phyloP scores from a whole-genome alignment of 2,329 filamentous ascomycete species.

The Aspergillus texensis region DNA sequence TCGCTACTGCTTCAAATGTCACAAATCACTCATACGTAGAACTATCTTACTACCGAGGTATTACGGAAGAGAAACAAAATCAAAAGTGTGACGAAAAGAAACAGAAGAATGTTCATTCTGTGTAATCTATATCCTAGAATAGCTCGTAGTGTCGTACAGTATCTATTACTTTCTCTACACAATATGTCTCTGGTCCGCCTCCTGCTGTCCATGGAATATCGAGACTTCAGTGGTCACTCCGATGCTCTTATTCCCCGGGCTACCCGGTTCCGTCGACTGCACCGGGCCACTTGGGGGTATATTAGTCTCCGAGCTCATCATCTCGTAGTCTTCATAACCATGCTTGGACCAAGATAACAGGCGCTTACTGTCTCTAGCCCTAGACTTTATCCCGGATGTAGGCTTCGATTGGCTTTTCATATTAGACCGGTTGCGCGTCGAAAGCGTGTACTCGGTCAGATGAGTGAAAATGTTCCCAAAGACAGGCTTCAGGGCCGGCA shows the following conservation, averaged over 20 bases:
- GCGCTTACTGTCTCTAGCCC: conserved; percentile 24
- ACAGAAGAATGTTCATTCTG: background rate
- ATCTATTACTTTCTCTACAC: background rate
- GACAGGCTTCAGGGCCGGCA: conserved; percentile 55
- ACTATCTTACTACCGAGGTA: background rate
- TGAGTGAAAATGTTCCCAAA: conserved; percentile 35
- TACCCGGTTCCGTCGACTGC: background rate
- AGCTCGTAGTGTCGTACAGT: background rate
- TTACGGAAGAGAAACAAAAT: background rate
- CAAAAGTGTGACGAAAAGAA: background rate
- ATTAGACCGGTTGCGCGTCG: conserved; percentile 24
- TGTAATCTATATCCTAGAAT: background rate
- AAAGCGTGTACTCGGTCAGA: conserved; percentile 24
- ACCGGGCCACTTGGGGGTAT: background rate
- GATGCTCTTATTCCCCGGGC: background rate
- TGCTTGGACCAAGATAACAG: conserved; percentile 25
- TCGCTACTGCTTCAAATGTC: background rate
- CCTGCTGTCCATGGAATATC: background rate
- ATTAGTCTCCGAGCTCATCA: conserved; percentile 27
- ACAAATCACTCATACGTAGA: background rate
- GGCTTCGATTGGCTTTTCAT: conserved; percentile 24
- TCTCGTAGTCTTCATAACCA: conserved; percentile 27
- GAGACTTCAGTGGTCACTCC: background rate
- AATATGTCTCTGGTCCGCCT: background rate
- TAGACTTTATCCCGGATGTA: conserved; percentile 17